Evolutionary conservation across 2,329 filamentous ascomycete genomes (phyloP).

Genomic region (Diatrype stigma): DNA sequence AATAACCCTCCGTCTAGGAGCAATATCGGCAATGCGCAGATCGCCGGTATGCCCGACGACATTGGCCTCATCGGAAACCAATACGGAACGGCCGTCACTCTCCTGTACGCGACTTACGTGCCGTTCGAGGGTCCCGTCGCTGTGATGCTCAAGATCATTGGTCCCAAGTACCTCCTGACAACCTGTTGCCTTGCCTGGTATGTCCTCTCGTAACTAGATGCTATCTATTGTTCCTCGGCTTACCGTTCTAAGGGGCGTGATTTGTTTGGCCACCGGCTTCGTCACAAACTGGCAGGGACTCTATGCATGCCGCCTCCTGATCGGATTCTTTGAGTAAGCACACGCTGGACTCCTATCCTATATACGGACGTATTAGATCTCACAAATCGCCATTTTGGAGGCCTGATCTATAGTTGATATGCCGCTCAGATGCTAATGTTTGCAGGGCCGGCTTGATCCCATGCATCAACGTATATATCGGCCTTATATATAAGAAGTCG

Average conservation of each 20-base stretch:
- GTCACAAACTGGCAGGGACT: constrained; percentile 25
- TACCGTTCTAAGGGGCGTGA: constrained; percentile 9
- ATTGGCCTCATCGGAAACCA: constrained; percentile 26
- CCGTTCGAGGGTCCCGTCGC: constrained; percentile 27
- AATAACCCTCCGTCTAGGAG: not conserved
- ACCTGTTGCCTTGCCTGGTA: constrained; percentile 19
- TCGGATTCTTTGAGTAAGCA: constrained; percentile 16
- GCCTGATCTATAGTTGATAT: too few species aligned
- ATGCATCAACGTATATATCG: constrained; percentile 32
- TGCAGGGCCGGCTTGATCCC: constrained; percentile 33
- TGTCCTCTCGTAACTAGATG: not conserved
- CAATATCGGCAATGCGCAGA: constrained; percentile 26
- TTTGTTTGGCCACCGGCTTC: constrained; percentile 25
- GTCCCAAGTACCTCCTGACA: constrained; percentile 27
- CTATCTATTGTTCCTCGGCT: too few species aligned
- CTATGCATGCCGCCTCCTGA: constrained; percentile 14
- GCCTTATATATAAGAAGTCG: constrained; percentile 32
- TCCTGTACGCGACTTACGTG: constrained; percentile 31
- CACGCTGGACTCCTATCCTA: too few species aligned
- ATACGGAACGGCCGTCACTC: constrained; percentile 29
- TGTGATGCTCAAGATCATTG: constrained; percentile 29
- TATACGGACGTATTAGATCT: too few species aligned
- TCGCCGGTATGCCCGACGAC: constrained; percentile 30
- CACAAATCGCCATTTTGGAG: too few species aligned
- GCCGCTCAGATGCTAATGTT: too few species aligned